phyloP scores from a whole-genome alignment of 768 basidiomycete genomes.

The Boletales sp. region DNA sequence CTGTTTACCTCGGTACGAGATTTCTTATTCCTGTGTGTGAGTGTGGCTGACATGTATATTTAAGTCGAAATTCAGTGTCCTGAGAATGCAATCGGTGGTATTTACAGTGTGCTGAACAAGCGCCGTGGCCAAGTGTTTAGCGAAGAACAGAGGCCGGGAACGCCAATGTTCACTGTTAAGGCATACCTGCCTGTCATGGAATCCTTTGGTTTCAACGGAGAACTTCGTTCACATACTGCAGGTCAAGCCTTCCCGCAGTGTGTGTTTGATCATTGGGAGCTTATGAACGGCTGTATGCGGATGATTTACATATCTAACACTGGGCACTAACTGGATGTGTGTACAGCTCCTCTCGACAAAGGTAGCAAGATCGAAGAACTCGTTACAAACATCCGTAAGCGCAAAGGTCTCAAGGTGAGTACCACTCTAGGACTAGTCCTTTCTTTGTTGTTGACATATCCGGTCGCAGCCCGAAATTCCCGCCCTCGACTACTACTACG shows the following conservation, averaged over 20 bases:
- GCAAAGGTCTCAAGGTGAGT: conserved; percentile 92
- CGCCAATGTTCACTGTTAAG: conserved; percentile 99
- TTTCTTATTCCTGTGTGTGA: not conserved
- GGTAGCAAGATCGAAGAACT: conserved; percentile 89
- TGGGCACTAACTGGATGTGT: conserved; percentile 2
- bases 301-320: not conserved
- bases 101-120: conserved; percentile 92
- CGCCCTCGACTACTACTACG: conserved; percentile 85
- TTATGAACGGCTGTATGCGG: conserved; percentile 76
- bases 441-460: conserved; percentile 8
- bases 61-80: conserved; percentile 97
- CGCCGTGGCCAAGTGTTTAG: conserved; percentile 98
- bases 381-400: conserved; percentile 73
- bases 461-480: conserved; percentile 76
- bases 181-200: conserved; percentile 90
- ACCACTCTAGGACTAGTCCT: not conserved
- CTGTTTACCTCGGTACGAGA: conserved; percentile 80
- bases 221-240: conserved; percentile 85
- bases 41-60: conserved; percentile 9
- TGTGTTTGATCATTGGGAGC: conserved; percentile 92
- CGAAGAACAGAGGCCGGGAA: conserved; percentile 94
- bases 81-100: conserved; percentile 95
- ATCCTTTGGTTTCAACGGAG: conserved; percentile 98
- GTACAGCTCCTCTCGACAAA: conserved; percentile 72
- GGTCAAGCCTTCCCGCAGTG: conserved; percentile 98